Evolutionary conservation across 371 early-diverging fungal genomes (phyloP).

Genomic region (Mucor mucedo): DNA sequence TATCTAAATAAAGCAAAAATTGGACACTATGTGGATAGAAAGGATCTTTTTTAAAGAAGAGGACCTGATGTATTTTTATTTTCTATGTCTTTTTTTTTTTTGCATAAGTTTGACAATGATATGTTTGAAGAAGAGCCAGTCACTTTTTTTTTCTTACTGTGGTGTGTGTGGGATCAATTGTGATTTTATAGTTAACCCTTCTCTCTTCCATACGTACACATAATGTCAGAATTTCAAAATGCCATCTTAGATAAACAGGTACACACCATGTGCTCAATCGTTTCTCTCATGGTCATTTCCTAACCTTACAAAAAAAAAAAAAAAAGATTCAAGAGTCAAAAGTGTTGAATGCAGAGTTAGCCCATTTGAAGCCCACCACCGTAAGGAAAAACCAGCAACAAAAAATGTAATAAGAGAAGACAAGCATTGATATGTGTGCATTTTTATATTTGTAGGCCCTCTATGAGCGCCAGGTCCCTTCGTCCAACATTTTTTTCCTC

Average conservation of each 20-base stretch:
- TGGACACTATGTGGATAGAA: neutral
- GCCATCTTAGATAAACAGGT: slow-evolving; percentile 17
- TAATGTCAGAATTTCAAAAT: slow-evolving; percentile 17
- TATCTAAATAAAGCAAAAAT: no score
- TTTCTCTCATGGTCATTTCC: neutral
- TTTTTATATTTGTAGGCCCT: slow-evolving; percentile 5
- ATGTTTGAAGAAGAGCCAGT: neutral
- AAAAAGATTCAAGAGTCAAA: slow-evolving; percentile 26
- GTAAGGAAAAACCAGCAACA: slow-evolving; percentile 8
- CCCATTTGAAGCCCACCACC: slow-evolving; percentile 24
- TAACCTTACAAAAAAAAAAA: no score
- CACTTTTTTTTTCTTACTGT: slow-evolving; percentile 16
- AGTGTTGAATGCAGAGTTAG: slow-evolving; percentile 30
- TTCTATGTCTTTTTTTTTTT: no score
- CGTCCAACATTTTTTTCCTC: slow-evolving; percentile 35
- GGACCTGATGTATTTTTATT: no score
- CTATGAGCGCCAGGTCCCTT: slow-evolving; percentile 37
- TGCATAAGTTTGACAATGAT: no score
- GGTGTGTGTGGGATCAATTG: neutral
- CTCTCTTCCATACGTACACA: neutral
- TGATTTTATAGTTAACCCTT: neutral
- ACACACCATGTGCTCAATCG: neutral
- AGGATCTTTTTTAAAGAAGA: no score
- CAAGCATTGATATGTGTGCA: no score
- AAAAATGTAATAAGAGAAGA: neutral